Evolutionary conservation across 2,329 filamentous ascomycete species (phyloP).

Genomic region (Canariomyces notabilis): DNA sequence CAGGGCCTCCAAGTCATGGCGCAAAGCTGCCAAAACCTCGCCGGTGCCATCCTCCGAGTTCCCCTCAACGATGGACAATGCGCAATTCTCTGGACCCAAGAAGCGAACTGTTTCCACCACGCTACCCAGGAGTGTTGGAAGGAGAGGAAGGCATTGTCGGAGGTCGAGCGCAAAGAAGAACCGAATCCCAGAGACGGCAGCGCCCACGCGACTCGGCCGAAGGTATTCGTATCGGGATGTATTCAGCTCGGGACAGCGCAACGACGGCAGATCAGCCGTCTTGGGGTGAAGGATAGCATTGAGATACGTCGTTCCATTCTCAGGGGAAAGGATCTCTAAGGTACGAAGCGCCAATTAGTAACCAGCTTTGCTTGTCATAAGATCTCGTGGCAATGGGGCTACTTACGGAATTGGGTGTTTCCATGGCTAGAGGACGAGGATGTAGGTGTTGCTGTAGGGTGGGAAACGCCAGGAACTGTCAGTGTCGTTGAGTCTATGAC

Average conservation of each 20-base stretch:
- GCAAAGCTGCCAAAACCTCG: slow-evolving; percentile 43
- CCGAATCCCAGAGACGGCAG: background rate
- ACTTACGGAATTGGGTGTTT: background rate
- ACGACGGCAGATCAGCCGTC: slow-evolving; percentile 8
- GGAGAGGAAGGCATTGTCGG: slow-evolving; percentile 38
- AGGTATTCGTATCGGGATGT: slow-evolving; percentile 15
- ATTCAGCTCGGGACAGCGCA: slow-evolving; percentile 17
- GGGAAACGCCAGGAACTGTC: too few relatives aligned
- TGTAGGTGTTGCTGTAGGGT: background rate
- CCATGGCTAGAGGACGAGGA: background rate
- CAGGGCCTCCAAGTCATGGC: slow-evolving; percentile 35
- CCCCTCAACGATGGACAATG: slow-evolving; percentile 52
- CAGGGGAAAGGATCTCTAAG: background rate
- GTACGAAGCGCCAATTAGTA: background rate
- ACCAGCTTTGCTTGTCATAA: background rate
- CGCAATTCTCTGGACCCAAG: slow-evolving; percentile 46
- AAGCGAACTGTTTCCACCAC: slow-evolving; percentile 46
- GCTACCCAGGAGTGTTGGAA: slow-evolving; percentile 48
- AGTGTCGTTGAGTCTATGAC: too few relatives aligned
- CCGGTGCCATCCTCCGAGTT: slow-evolving; percentile 50
- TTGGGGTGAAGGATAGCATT: slow-evolving; percentile 18
- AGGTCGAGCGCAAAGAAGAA: slow-evolving; percentile 53
- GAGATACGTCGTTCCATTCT: slow-evolving; percentile 11
- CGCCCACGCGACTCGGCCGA: background rate
- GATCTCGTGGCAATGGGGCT: background rate